Evolutionary conservation across 2,329 filamentous ascomycete genomes (phyloP), one percentile per base, ranked within the genome.

Genomic region (Onygenales sp.): DNA sequence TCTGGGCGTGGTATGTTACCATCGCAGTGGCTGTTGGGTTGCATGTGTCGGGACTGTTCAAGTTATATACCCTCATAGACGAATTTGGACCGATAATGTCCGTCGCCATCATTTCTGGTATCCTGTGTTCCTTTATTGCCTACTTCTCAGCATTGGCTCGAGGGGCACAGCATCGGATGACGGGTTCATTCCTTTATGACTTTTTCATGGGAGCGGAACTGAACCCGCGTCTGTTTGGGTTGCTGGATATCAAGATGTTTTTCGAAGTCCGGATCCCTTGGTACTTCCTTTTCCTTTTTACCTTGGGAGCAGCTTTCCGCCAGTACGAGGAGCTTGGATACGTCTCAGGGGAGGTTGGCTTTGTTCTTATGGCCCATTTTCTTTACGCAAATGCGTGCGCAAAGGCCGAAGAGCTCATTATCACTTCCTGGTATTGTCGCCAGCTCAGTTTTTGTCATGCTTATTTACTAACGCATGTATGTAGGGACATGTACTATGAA

Each of bases 221-320:
- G 50, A 93, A 93, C 73, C 89, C 89, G 6, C 81, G 88, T 59
- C 81, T 96, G 76, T 92, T 89, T 65, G 85, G 83, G 54, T 83
- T 88, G 61, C 73, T 94, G 50, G 88, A 94, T 71, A 88, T 93
- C 75, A 94, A 93, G 75, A 93, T 94, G 89, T 95, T 95, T 74
- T 92, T 89, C 64, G 90, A 95, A 69, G 89, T 95, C 56, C 86
- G 90, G 61, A 81, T 95, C 59, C 90, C 90, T 38, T 95, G 90
- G 90, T 95, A 84, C 72, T 91, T 94, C 60, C 80, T 95, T 41
- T 85, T 94, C 65, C 82, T 90, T 54, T 77, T 91, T 41, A 85
- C 84, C 54, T 78, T 85, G 53, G 88, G 84, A 41, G 81, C 88
- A 8, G 88, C 87, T 43, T 82, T 86, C 43, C 83, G 87, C 57